Evolutionary conservation across 2,329 filamentous ascomycete genomes (phyloP).

Genomic region (Incumbomyces lentus): DNA sequence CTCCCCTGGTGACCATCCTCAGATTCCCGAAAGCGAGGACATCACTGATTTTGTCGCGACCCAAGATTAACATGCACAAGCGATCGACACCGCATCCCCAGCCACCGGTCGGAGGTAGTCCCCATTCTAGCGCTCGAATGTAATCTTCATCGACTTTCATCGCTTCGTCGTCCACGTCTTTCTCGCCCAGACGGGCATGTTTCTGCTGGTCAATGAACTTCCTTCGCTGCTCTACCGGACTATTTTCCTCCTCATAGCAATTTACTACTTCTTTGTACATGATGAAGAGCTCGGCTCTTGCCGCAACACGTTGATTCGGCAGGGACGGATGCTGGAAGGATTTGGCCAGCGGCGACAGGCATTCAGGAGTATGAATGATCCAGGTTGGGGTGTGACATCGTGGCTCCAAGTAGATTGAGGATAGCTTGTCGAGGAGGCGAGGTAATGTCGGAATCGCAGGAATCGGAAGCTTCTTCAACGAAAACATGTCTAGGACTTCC

Average conservation of each 20-base stretch:
- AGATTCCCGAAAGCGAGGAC: slow-evolving; percentile 82
- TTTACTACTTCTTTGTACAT: slow-evolving; percentile 76
- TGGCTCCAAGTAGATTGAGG: slow-evolving; percentile 66
- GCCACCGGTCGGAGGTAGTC: slow-evolving; percentile 86
- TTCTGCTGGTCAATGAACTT: slow-evolving; percentile 61
- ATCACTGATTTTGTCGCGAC: slow-evolving; percentile 68
- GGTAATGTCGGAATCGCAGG: slow-evolving; percentile 49
- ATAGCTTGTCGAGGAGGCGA: slow-evolving; percentile 72
- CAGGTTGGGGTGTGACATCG: slow-evolving; percentile 59
- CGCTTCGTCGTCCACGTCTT: slow-evolving; percentile 36
- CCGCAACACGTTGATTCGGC: slow-evolving; percentile 61
- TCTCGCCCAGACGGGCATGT: slow-evolving; percentile 25
- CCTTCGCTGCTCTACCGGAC: slow-evolving; percentile 69
- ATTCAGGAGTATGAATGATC: slow-evolving; percentile 80
- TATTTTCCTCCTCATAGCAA: slow-evolving; percentile 97
- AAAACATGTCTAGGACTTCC: slow-evolving; percentile 48
- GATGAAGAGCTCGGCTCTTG: slow-evolving; percentile 77
- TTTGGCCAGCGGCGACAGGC: slow-evolving; percentile 85
- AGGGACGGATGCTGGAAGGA: slow-evolving; percentile 58
- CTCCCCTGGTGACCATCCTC: slow-evolving; percentile 37
- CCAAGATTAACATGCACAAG: slow-evolving; percentile 81
- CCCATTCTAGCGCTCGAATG: slow-evolving; percentile 72
- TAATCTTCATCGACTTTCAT: slow-evolving; percentile 66
- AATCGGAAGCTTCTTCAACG: slow-evolving; percentile 37
- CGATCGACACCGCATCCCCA: slow-evolving; percentile 94